phyloP scores from a whole-genome alignment of 2,329 filamentous ascomycete species.

The Cladophialophora bantiana region DNA sequence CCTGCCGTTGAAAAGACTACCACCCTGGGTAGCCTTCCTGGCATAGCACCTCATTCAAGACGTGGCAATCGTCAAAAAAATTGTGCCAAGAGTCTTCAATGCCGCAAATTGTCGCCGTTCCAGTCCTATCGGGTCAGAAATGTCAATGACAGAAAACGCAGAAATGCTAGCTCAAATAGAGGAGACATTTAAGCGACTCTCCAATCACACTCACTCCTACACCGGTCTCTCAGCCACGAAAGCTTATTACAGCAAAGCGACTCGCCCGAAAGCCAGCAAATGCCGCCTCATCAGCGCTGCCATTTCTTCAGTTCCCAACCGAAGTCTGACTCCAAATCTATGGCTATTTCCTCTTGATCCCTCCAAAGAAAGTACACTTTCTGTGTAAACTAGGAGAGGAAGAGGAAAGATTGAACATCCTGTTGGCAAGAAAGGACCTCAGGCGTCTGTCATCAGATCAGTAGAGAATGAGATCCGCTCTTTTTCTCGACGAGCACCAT shows the following conservation, averaged over 20 bases:
- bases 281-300: neutral
- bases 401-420: neutral
- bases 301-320: neutral
- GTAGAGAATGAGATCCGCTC: neutral
- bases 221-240: neutral
- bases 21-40: neutral
- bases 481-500: neutral
- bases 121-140: neutral
- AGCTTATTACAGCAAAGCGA: neutral
- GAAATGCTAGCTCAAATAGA: neutral
- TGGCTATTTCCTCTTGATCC: neutral
- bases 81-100: neutral
- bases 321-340: neutral
- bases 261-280: neutral
- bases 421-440: neutral
- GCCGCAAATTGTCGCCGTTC: neutral
- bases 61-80: neutral
- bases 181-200: neutral
- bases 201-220: neutral
- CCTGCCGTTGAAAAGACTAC: neutral
- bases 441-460: neutral
- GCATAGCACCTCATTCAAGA: neutral
- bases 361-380: neutral
- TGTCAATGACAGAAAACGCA: neutral
- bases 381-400: neutral